Conservation (phyloP, 2,329 filamentous ascomycete genomes). For the Neofusicoccum parvum region DNA sequence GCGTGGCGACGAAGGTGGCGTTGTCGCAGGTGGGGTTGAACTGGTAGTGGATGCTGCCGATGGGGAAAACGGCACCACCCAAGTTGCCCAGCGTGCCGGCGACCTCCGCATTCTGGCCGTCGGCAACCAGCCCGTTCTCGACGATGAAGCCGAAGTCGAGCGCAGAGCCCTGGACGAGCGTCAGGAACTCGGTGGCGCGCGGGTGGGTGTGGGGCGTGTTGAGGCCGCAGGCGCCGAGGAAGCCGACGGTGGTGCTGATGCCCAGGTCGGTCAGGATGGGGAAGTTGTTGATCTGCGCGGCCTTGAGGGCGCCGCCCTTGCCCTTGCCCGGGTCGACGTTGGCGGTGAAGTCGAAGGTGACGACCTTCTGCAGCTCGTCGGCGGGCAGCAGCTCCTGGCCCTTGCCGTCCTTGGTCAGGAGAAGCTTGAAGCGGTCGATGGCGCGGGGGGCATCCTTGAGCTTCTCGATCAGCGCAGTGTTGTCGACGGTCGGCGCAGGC, state of each 20-base stretch:
- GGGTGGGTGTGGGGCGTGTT: conserved; percentile 54
- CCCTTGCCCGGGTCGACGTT: neutral
- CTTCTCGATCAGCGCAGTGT: conserved; percentile 32
- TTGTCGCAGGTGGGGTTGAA: conserved; percentile 51
- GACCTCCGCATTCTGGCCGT: conserved; percentile 39
- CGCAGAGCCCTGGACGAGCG: conserved; percentile 42
- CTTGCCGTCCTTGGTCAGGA: conserved; percentile 30
- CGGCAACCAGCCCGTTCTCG: conserved; percentile 46
- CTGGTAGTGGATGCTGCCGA: conserved; percentile 52
- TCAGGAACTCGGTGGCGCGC: conserved; percentile 52
- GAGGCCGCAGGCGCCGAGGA: conserved; percentile 49
- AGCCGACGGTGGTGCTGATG: conserved; percentile 41
- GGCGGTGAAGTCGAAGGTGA: conserved; percentile 65
- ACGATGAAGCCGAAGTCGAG: conserved; percentile 50
- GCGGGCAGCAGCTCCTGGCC: conserved; percentile 35
- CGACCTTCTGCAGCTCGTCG: conserved; percentile 39
- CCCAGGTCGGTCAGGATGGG: conserved; percentile 44
- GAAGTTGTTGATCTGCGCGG: conserved; percentile 41
- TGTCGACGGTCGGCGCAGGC: conserved; percentile 27
- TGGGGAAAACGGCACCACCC: conserved; percentile 51
- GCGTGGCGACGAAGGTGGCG: conserved; percentile 46
- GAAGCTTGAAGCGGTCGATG: conserved; percentile 42
- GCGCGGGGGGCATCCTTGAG: conserved; percentile 38
- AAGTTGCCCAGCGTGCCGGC: conserved; percentile 43
- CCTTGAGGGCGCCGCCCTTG: conserved; percentile 13